Evolutionary conservation across 495 filamentous ascomycete species (phyloP).

Genomic region (Choiromyces venosus): DNA sequence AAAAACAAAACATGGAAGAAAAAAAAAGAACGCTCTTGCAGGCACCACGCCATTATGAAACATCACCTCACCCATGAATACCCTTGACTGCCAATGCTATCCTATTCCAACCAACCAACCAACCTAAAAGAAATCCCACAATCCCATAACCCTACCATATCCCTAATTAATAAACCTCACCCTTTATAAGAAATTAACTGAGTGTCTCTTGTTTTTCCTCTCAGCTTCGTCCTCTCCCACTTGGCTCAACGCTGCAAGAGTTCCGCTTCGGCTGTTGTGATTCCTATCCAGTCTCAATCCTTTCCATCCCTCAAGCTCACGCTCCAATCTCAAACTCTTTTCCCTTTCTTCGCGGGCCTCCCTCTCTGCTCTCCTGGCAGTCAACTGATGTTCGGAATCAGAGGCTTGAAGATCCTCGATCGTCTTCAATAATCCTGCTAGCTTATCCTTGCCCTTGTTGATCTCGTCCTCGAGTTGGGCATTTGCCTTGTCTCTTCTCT

Average conservation of each 20-base stretch:
- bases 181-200: conserved; percentile 40
- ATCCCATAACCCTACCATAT: neutral
- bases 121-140: neutral
- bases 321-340: conserved; percentile 71
- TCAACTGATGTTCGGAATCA: conserved; percentile 72
- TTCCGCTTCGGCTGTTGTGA: conserved; percentile 29
- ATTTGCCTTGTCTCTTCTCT: conserved; percentile 81
- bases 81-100: conserved; percentile 5
- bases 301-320: conserved; percentile 85
- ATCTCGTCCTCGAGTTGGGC: conserved; percentile 75
- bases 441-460: conserved; percentile 74
- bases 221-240: conserved; percentile 32
- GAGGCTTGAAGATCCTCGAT: conserved; percentile 90
- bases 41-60: conserved; percentile 18
- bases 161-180: neutral
- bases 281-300: conserved; percentile 59
- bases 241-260: conserved; percentile 38
- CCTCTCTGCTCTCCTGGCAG: conserved; percentile 75
- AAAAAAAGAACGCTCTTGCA: conserved; percentile 22
- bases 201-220: conserved; percentile 36
- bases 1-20: neutral
- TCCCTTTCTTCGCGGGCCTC: conserved; percentile 87
- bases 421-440: conserved; percentile 76
- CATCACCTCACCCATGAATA: conserved; percentile 13
- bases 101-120: conserved; percentile 11